Evolutionary conservation across 2,329 filamentous ascomycete species (phyloP).

Genomic region (Talaromyces sp.): DNA sequence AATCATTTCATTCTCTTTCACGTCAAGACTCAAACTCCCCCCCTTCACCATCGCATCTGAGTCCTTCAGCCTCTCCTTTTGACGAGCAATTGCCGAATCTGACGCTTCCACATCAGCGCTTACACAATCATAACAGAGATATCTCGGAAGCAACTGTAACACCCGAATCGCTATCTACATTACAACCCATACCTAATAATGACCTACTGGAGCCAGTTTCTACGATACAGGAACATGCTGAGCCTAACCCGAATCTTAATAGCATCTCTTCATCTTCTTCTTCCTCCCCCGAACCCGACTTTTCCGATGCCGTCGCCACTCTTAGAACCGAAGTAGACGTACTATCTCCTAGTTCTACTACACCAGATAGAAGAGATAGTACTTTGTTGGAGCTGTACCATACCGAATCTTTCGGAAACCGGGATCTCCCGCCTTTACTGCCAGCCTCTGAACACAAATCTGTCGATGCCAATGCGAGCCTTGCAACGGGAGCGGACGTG

Average conservation of each 20-base stretch:
- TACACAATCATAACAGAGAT: conserved; percentile 26
- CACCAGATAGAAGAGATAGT: neutral
- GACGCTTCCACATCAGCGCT: neutral
- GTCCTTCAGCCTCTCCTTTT: conserved; percentile 22
- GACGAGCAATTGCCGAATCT: conserved; percentile 20
- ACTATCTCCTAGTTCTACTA: neutral
- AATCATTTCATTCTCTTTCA: conserved; percentile 43
- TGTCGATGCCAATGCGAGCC: neutral
- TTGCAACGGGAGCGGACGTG: neutral
- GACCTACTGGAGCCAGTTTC: neutral
- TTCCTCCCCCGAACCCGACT: neutral
- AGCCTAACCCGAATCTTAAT: neutral
- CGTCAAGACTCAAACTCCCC: conserved; percentile 18
- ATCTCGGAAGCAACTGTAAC: conserved; percentile 29
- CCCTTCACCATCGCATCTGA: conserved; percentile 20
- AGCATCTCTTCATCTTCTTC: conserved; percentile 26
- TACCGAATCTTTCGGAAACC: conserved; percentile 44
- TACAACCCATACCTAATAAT: neutral
- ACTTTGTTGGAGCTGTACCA: neutral
- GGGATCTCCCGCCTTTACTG: conserved; percentile 56
- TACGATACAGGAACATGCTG: neutral
- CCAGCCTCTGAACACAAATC: neutral
- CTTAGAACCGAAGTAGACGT: neutral
- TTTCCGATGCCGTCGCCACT: neutral
- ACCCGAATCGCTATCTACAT: conserved; percentile 19